Conservation (phyloP, 306 rosid genomes). For the Hippophae tibetana region DNA sequence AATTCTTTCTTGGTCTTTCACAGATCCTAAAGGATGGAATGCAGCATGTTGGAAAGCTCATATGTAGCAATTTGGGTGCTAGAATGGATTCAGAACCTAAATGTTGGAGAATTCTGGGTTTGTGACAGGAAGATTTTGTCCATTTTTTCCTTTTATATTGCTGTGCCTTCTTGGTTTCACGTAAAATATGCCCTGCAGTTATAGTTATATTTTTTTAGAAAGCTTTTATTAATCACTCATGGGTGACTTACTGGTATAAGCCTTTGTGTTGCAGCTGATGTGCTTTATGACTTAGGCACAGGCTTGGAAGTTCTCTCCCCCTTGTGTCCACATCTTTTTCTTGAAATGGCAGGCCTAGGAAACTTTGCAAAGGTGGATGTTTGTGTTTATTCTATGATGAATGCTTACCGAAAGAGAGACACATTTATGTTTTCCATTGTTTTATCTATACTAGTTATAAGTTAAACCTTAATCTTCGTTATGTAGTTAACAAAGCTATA, state of each 20-base stretch:
- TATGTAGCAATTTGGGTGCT: constrained; percentile 89
- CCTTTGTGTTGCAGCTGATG: constrained; percentile 68
- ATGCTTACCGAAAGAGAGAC: background rate
- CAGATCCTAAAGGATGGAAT: constrained; percentile 92
- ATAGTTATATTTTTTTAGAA: background rate
- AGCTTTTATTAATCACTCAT: background rate
- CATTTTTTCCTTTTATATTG: constrained; percentile 4
- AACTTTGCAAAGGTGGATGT: constrained; percentile 72
- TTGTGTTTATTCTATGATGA: background rate
- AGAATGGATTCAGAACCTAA: constrained; percentile 98
- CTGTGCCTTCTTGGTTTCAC: background rate
- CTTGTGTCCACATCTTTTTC: constrained; percentile 89
- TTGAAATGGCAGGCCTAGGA: constrained; percentile 91
- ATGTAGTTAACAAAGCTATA: too few species aligned
- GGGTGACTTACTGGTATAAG: constrained; percentile 12
- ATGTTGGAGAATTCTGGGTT: constrained; percentile 86
- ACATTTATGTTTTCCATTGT: background rate
- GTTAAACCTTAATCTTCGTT: too few species aligned
- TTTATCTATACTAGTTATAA: too few species aligned
- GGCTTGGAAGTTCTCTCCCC: constrained; percentile 98
- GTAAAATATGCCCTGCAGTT: background rate
- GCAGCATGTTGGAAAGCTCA: constrained; percentile 90
- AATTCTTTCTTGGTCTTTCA: constrained; percentile 3
- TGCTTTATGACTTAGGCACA: constrained; percentile 73
- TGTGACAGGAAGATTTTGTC: background rate